phyloP scores from a whole-genome alignment of 371 early-diverging fungal species.

The Sporodiniella umbellata region DNA sequence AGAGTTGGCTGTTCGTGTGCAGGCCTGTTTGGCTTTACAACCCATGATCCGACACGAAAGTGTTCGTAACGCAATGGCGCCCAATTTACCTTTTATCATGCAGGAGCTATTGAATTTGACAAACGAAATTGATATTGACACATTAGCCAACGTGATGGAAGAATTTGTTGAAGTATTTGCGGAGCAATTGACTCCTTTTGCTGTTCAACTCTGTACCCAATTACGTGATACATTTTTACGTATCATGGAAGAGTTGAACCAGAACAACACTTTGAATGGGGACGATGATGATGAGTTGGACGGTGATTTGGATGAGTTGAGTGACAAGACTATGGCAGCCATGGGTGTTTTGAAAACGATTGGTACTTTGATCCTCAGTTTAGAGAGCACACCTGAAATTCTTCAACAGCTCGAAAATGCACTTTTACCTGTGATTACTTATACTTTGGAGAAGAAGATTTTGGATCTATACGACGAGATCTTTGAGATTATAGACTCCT shows the following conservation, averaged over 20 bases:
- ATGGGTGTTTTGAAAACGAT: slow-evolving; percentile 92
- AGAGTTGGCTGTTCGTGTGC: slow-evolving; percentile 83
- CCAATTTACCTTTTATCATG: slow-evolving; percentile 80
- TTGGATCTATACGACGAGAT: slow-evolving; percentile 81
- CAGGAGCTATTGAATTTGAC: slow-evolving; percentile 77
- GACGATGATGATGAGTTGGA: slow-evolving; percentile 31
- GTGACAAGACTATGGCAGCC: slow-evolving; percentile 87
- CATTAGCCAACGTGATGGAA: slow-evolving; percentile 83
- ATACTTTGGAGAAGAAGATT: slow-evolving; percentile 70
- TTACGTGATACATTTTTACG: slow-evolving; percentile 81
- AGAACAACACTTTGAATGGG: slow-evolving; percentile 26
- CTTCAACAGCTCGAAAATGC: slow-evolving; percentile 67
- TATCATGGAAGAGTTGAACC: slow-evolving; percentile 66
- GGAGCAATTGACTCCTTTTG: slow-evolving; percentile 84
- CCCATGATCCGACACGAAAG: slow-evolving; percentile 71
- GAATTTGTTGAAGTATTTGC: slow-evolving; percentile 87
- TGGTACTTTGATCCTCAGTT: slow-evolving; percentile 71
- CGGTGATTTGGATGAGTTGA: slow-evolving; percentile 51
- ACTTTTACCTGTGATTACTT: slow-evolving; percentile 67
- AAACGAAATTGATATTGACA: slow-evolving; percentile 89
- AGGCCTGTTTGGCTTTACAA: slow-evolving; percentile 77
- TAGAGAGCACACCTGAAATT: slow-evolving; percentile 66
- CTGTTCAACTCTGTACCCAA: slow-evolving; percentile 81
- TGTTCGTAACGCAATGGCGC: slow-evolving; percentile 70
- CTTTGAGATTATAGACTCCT: slow-evolving; percentile 86